Conservation (phyloP, 2,329 filamentous ascomycete species). For the Cytospora leucostoma region DNA sequence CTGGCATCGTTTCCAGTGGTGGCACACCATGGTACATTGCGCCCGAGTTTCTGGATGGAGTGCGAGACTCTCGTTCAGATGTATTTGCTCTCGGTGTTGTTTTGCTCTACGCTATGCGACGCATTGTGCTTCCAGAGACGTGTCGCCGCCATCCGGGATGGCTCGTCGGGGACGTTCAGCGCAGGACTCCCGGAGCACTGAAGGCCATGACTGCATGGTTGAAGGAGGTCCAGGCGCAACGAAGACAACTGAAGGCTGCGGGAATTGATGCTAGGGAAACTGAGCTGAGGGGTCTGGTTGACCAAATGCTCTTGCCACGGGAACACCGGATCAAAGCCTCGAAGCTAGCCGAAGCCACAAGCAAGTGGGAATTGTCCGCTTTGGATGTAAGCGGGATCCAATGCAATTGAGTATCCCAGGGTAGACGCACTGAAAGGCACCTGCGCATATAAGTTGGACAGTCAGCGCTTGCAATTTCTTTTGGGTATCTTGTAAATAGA, state of each 20-base stretch:
- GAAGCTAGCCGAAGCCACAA: background rate
- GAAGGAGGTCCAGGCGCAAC: background rate
- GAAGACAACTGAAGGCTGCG: background rate
- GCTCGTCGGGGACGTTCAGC: background rate
- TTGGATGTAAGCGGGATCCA: too few species aligned
- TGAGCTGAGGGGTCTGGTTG: background rate
- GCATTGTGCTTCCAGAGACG: background rate
- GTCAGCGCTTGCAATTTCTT: too few species aligned
- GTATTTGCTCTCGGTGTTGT: constrained; percentile 6
- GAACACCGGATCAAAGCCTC: background rate
- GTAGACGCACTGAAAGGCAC: background rate
- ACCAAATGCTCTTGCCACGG: background rate
- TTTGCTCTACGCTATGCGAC: constrained; percentile 6
- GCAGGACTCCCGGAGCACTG: background rate
- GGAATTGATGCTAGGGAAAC: background rate
- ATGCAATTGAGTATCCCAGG: background rate
- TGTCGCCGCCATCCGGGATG: background rate
- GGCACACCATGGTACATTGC: constrained; percentile 8
- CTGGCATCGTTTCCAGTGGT: background rate
- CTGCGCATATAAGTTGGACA: too few species aligned
- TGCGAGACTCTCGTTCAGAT: background rate
- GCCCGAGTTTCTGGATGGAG: background rate
- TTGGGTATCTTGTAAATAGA: background rate
- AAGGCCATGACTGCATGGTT: background rate
- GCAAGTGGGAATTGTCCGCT: background rate